These are phyloP conservation scores for Claviceps africana DNA, from an alignment of 2,329 filamentous ascomycete genomes.

Conservation along the genomic window DNA sequence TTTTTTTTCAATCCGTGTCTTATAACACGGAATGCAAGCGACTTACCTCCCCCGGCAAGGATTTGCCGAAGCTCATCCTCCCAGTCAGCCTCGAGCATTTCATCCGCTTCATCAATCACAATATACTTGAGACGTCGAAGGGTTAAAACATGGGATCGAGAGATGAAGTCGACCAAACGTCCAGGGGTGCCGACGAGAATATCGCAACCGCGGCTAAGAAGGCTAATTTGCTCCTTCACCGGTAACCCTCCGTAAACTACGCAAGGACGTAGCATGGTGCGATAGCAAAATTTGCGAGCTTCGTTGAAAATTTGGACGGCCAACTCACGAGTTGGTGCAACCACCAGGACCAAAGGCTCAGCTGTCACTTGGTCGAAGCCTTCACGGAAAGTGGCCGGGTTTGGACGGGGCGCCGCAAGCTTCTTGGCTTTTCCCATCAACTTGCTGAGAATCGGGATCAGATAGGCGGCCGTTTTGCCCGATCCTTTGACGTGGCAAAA, in stretches of 20 bases:
- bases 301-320: conserved; percentile 94
- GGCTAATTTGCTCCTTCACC: conserved; percentile 50
- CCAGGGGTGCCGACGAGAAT: conserved; percentile 80
- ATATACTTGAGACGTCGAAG: conserved; percentile 65
- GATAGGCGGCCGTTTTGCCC: conserved; percentile 87
- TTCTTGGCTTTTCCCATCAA: conserved; percentile 94
- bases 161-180: conserved; percentile 72
- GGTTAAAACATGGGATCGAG: conserved; percentile 52
- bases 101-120: conserved; percentile 89
- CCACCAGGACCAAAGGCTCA: conserved; percentile 75
- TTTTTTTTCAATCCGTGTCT: conserved; percentile 3
- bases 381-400: conserved; percentile 40
- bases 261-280: conserved; percentile 84
- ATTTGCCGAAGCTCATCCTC: conserved; percentile 60
- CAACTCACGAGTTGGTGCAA: conserved; percentile 79
- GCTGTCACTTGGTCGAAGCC: conserved; percentile 44
- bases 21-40: neutral
- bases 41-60: conserved; percentile 66
- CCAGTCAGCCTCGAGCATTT: conserved; percentile 76
- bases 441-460: conserved; percentile 77
- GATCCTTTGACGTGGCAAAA: conserved; percentile 52
- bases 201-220: conserved; percentile 76
- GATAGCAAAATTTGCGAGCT: conserved; percentile 81
- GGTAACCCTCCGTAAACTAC: conserved; percentile 80
- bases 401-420: conserved; percentile 64